Base-by-base conservation (phyloP, 2,329 filamentous ascomycete genomes). In the Cytospora schulzeri region DNA sequence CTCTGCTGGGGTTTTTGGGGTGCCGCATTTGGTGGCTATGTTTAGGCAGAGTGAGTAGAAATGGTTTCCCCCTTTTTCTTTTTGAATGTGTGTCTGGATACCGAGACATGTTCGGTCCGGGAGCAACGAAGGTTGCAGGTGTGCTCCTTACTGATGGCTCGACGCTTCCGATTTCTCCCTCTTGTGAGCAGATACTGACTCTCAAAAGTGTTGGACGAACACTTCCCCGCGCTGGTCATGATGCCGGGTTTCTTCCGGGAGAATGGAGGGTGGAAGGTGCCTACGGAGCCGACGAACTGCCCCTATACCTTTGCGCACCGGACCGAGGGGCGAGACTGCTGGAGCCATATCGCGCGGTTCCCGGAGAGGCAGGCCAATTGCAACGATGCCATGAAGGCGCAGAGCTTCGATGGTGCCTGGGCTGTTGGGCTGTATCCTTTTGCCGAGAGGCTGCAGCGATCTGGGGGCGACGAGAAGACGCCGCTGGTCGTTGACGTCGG, bases 281-380 rank as follows among this genome's bases (percentile, higher is more conserved):
- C 59, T 31, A 35, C 52, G 8, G 59, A 62, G 1, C 52, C 51
- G 4, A 35, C 28, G 38, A 50, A 62, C 7, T 56, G 52, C 31
- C 59, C 59, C 2, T 62, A 62, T 22, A 62, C 59, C 1, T 62
- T 50, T 62, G 59, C 59, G n/a, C 59, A 62, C 15, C 54, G 38
- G 38, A 62, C 59, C 6, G 59, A 29, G 15, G 59, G 59, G 2
- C 9, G 8, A 19, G 59, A 56, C 24, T 50, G 55, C 51, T 62
- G 59, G 59, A 2, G n/a, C 11, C 38, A 62, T 19, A 56, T 62
- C 12, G 59, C 59, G 52, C 48, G 35, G 52, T 62, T 62, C 5
- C 59, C 59, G 1, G 52, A 56, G 51, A 33, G 59, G 17, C 59
- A 62, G 26, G 55, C 54, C 12, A 56, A 50, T 9, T 62, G 51